These are phyloP conservation scores for Pyracantha coccinea DNA, from an alignment of 331 rosid species.

Conservation along the genomic window DNA sequence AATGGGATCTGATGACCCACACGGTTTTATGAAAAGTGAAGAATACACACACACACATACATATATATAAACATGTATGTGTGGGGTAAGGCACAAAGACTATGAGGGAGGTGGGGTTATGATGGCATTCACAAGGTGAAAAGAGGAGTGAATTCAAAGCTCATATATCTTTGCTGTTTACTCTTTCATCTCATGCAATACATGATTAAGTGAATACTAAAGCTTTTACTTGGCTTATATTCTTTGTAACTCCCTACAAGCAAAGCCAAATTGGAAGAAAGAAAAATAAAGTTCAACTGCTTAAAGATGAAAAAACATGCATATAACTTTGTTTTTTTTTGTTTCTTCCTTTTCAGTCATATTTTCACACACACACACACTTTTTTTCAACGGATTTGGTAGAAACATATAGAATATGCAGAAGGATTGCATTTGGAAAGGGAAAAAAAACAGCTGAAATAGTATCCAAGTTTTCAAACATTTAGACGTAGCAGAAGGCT, in stretches of 20 bases:
- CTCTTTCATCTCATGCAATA: conserved; percentile 23
- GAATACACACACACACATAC: conserved; percentile 1
- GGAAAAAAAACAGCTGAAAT: background rate
- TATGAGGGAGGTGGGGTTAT: conserved; percentile 32
- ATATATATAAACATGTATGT: too few species aligned
- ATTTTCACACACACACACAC: conserved; percentile 32
- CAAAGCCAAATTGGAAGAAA: conserved; percentile 56
- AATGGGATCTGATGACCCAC: conserved; percentile 48
- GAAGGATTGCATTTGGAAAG: conserved; percentile 7
- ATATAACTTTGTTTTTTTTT: conserved; percentile 14
- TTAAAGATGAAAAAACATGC: conserved; percentile 24
- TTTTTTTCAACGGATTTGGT: conserved; percentile 32
- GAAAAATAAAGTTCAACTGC: conserved; percentile 38
- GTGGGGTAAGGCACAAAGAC: conserved; percentile 16
- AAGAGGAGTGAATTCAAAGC: conserved; percentile 36
- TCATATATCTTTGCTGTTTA: conserved; percentile 9
- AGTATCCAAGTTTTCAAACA: too few species aligned
- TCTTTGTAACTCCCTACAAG: conserved; percentile 65
- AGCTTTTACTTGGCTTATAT: conserved; percentile 41
- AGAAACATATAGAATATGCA: conserved; percentile 10
- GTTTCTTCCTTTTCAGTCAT: conserved; percentile 32
- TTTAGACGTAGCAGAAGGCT: background rate
- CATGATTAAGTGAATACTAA: conserved; percentile 33
- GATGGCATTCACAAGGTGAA: conserved; percentile 46
- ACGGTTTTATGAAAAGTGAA: conserved; percentile 33